These are phyloP conservation scores for Diphasiastrum complanatum DNA, from an alignment of 83 land plant genomes.

Conservation along the genomic window DNA sequence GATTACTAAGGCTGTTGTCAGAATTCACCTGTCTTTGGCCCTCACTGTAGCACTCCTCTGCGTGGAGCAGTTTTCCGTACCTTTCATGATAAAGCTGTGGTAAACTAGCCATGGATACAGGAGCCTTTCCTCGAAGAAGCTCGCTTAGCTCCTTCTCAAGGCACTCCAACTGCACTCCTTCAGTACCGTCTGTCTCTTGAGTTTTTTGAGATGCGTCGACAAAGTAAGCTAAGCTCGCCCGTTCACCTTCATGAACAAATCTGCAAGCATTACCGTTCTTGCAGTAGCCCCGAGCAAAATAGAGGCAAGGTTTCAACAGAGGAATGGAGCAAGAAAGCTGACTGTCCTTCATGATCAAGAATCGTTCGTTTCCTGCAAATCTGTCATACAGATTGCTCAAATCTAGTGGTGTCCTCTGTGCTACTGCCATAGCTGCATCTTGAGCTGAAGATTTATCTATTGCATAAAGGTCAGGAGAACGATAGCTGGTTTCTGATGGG, in stretches of 20 bases:
- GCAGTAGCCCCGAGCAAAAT: constrained; percentile 32
- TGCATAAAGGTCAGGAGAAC: no score
- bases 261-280: constrained; percentile 31
- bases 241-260: constrained; percentile 19
- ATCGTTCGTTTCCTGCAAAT: neutral
- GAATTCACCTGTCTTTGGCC: constrained; percentile 34
- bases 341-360: neutral
- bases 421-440: no score
- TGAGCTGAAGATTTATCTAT: no score
- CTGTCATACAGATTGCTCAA: neutral
- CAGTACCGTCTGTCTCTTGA: neutral
- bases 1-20: constrained; percentile 31
- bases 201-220: neutral
- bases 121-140: constrained; percentile 22
- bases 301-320: constrained; percentile 33
- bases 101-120: constrained; percentile 29
- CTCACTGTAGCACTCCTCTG: constrained; percentile 31
- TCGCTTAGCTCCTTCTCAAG: constrained; percentile 25
- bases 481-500: no score
- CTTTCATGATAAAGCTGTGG: constrained; percentile 30
- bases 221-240: neutral
- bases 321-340: neutral
- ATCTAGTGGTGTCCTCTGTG: no score
- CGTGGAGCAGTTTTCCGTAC: constrained; percentile 25
- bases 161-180: constrained; percentile 4